Conservation (phyloP, 139 green algal genomes). For the Micractinium sp. region DNA sequence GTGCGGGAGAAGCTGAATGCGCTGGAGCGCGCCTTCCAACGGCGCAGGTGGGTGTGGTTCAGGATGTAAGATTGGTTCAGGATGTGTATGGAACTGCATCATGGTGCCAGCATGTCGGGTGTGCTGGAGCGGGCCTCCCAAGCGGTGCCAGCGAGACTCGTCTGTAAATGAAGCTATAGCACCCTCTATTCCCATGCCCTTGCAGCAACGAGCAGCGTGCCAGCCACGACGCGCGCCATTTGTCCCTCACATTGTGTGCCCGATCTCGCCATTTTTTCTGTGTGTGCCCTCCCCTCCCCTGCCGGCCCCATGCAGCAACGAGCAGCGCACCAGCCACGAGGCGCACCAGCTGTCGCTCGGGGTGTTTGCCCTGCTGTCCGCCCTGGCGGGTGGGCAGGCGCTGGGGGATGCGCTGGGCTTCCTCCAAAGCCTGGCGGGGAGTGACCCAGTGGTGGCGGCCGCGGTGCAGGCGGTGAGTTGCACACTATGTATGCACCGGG, state of each 20-base stretch:
- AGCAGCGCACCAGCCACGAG: not conserved
- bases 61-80: too few relatives aligned
- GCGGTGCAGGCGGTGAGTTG: not conserved
- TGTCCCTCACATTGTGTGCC: not conserved
- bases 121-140: too few relatives aligned
- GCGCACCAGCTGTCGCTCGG: slow-evolving; percentile 6
- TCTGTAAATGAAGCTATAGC: too few relatives aligned
- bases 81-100: too few relatives aligned
- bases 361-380: slow-evolving; percentile 7
- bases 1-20: slow-evolving; percentile 41
- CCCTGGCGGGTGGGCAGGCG: slow-evolving; percentile 40
- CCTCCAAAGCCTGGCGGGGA: not conserved
- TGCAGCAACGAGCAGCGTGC: not conserved
- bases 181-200: too few relatives aligned
- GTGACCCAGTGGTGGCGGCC: slow-evolving; percentile 33
- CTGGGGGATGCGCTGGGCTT: slow-evolving; percentile 22
- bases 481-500: too few relatives aligned
- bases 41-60: slow-evolving; percentile 6
- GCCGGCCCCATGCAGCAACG: not conserved
- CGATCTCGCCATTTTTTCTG: not conserved
- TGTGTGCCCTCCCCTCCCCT: not conserved
- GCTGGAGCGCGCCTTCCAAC: slow-evolving; percentile 34
- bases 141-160: too few relatives aligned
- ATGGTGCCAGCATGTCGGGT: too few relatives aligned
- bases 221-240: not conserved